Evolutionary conservation across 1,139 yeast species (phyloP).

Genomic region (Saccharomyces hybrid): DNA sequence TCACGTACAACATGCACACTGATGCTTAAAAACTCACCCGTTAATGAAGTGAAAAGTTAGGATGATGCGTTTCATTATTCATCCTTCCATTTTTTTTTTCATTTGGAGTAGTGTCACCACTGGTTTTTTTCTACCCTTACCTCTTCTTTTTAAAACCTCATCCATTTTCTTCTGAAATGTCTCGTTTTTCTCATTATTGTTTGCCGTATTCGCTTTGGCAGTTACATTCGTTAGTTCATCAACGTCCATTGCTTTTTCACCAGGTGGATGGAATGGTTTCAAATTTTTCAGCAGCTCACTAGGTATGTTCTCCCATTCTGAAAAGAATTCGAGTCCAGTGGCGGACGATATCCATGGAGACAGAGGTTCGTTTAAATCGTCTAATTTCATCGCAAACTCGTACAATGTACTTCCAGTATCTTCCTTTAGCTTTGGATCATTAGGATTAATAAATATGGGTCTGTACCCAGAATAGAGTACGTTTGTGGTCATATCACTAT

Average conservation of each 20-base stretch:
- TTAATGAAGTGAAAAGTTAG: background rate
- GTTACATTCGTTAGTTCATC: background rate
- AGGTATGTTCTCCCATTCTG: conserved; percentile 32
- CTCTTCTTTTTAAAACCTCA: conserved; percentile 7
- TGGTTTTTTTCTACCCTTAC: conserved; percentile 6
- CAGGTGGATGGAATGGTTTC: conserved; percentile 21
- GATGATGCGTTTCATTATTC: background rate
- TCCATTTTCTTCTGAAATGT: conserved; percentile 6
- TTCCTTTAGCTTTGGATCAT: conserved; percentile 6
- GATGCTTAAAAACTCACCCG: background rate
- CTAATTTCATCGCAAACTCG: conserved; percentile 28
- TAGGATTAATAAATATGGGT: conserved; percentile 21
- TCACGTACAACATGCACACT: background rate
- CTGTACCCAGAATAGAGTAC: conserved; percentile 28
- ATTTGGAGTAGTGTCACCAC: conserved; percentile 14
- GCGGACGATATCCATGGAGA: conserved; percentile 28
- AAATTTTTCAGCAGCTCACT: conserved; percentile 19
- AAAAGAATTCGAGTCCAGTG: conserved; percentile 28
- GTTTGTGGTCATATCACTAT: conserved; percentile 19
- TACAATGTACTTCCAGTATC: conserved; percentile 17
- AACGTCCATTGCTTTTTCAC: background rate
- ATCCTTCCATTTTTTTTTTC: conserved; percentile 10
- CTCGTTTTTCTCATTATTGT: background rate
- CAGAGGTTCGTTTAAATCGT: conserved; percentile 20
- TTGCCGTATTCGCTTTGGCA: background rate